Evolutionary conservation across 2,329 filamentous ascomycete species (phyloP).

Genomic region (Lizonia empirigonia): DNA sequence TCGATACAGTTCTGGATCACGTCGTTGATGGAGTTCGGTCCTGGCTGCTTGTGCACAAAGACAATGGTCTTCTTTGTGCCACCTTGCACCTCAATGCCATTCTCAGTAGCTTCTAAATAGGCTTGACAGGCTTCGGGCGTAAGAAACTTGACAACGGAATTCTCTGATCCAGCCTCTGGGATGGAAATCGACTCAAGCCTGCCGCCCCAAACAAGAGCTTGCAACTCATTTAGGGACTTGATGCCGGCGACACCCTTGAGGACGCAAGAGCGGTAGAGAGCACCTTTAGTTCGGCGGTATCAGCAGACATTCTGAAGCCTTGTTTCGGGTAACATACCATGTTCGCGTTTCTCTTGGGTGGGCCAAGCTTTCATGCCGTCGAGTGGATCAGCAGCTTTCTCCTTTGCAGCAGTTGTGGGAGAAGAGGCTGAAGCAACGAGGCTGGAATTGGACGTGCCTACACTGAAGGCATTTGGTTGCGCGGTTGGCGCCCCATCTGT

Average conservation of each 20-base stretch:
- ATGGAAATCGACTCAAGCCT: slow-evolving; percentile 40
- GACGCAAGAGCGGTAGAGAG: slow-evolving; percentile 32
- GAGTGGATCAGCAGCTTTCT: slow-evolving; percentile 7
- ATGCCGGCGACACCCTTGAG: slow-evolving; percentile 33
- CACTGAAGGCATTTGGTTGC: background rate
- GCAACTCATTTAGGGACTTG: slow-evolving; percentile 36
- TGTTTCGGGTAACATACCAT: slow-evolving; percentile 24
- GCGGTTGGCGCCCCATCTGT: slow-evolving; percentile 2
- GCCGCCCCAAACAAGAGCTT: slow-evolving; percentile 48
- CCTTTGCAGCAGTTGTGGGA: background rate
- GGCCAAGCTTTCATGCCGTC: slow-evolving; percentile 35
- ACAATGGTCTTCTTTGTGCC: slow-evolving; percentile 32
- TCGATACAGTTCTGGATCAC: slow-evolving; percentile 50
- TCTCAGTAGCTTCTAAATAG: slow-evolving; percentile 43
- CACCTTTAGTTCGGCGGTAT: slow-evolving; percentile 24
- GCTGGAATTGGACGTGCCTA: too few species aligned
- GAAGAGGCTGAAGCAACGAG: background rate
- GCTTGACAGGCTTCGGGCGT: slow-evolving; percentile 39
- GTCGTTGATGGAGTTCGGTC: slow-evolving; percentile 46
- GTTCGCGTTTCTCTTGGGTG: slow-evolving; percentile 36
- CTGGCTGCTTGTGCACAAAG: slow-evolving; percentile 35
- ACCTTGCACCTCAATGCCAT: slow-evolving; percentile 38
- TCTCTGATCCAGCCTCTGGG: slow-evolving; percentile 28
- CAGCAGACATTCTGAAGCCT: accelerated
- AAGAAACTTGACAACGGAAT: slow-evolving; percentile 43